These are phyloP conservation scores for Pseudisothecium myosuroides DNA, from an alignment of 225 moss, liverwort and hornwort genomes.

Conservation along the genomic window DNA sequence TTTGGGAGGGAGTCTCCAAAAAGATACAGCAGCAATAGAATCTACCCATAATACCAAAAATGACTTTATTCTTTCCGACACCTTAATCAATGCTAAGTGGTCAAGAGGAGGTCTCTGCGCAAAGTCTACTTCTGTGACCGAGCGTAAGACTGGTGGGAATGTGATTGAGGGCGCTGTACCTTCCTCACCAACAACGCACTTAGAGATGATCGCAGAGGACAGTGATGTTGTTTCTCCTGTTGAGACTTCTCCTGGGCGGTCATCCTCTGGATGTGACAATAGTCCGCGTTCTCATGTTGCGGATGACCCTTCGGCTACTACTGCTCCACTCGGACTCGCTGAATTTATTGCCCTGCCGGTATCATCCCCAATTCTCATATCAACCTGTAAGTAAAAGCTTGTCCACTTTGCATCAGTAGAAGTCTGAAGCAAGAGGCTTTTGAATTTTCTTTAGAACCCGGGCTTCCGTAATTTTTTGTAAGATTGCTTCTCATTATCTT, in stretches of 20 bases:
- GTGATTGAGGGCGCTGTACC: background rate
- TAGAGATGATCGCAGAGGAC: slow-evolving; percentile 11
- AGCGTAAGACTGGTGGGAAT: background rate
- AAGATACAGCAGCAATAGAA: background rate
- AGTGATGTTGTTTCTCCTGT: slow-evolving; percentile 7
- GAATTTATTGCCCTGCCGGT: background rate
- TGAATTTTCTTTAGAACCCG: background rate
- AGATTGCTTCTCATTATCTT: background rate
- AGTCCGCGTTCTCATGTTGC: background rate
- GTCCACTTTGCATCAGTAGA: background rate
- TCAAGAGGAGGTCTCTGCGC: background rate
- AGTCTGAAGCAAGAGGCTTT: background rate
- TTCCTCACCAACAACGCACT: background rate
- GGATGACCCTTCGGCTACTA: background rate
- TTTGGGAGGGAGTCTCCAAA: background rate
- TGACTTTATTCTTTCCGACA: background rate
- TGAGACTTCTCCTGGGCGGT: slow-evolving; percentile 3
- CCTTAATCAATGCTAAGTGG: background rate
- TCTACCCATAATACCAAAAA: background rate
- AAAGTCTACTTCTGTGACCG: background rate
- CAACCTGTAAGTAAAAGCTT: slow-evolving; percentile 14
- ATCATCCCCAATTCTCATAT: background rate
- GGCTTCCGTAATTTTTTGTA: background rate
- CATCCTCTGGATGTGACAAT: background rate
- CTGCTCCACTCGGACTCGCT: background rate